These are phyloP conservation scores for Rubus idaeus DNA, from an alignment of 306 rosid genomes.

Conservation along the genomic window DNA sequence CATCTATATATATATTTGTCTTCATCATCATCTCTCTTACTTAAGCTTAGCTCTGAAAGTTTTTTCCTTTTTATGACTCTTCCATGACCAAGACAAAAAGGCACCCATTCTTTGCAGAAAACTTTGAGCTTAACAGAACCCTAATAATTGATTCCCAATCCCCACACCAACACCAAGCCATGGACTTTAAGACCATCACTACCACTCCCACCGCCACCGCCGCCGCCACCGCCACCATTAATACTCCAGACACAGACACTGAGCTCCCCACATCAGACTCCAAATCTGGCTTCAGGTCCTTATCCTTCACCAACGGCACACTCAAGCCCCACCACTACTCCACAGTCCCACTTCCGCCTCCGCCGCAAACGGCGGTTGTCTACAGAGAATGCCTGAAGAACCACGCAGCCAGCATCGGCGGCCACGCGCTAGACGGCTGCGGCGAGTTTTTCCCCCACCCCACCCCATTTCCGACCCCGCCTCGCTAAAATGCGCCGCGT, in stretches of 20 bases:
- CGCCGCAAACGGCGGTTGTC: constrained; percentile 20
- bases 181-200: constrained; percentile 37
- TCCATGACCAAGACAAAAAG: neutral
- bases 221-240: constrained; percentile 25
- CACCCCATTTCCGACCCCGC: constrained; percentile 63
- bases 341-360: constrained; percentile 3
- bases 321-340: constrained; percentile 42
- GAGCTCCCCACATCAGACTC: constrained; percentile 46
- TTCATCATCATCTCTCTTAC: neutral
- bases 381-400: constrained; percentile 88
- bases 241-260: constrained; percentile 36
- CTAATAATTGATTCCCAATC: constrained; percentile 32
- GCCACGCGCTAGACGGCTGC: constrained; percentile 87
- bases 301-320: constrained; percentile 51
- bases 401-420: constrained; percentile 84
- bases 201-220: constrained; percentile 17
- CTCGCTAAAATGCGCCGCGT: constrained; percentile 81
- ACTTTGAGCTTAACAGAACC: constrained; percentile 33
- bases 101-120: neutral
- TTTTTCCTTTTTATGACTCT: neutral
- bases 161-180: constrained; percentile 23
- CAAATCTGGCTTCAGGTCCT: constrained; percentile 33
- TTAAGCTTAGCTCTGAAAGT: neutral
- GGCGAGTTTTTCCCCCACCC: constrained; percentile 83
- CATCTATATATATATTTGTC: neutral